phyloP scores from a whole-genome alignment of 1,284 basidiomycete genomes.

The Sporisorium exsertum region DNA sequence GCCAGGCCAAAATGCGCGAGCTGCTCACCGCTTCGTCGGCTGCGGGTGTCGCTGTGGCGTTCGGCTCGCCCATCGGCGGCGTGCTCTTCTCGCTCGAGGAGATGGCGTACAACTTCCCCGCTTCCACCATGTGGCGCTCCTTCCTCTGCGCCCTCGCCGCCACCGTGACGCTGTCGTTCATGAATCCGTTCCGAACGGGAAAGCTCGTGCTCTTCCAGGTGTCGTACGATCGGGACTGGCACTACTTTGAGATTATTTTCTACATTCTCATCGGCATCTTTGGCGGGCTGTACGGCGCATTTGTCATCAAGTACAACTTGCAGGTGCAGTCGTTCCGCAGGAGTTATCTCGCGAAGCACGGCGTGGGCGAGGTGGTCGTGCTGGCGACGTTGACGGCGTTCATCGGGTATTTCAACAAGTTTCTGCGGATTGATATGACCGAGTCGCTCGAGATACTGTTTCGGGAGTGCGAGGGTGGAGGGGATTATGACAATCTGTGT shows the following conservation, averaged over 20 bases:
- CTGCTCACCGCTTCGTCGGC: conserved; percentile 95
- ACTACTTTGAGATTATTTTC: conserved; percentile 97
- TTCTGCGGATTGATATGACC: conserved; percentile 97
- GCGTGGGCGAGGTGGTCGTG: conserved; percentile 86
- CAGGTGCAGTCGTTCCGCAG: conserved; percentile 93
- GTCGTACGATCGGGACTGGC: conserved; percentile 97
- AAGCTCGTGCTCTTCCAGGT: conserved; percentile 98
- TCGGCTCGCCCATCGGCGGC: conserved; percentile 96
- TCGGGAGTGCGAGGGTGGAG: conserved; percentile 93
- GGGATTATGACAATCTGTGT: conserved; percentile 91
- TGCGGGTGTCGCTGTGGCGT: conserved; percentile 95
- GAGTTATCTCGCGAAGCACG: conserved; percentile 85
- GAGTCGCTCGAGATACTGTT: conserved; percentile 96
- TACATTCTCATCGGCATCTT: conserved; percentile 95
- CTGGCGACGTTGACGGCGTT: conserved; percentile 89
- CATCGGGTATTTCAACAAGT: conserved; percentile 93
- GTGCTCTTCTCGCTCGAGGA: conserved; percentile 84
- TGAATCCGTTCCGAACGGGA: conserved; percentile 98
- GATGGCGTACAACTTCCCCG: conserved; percentile 93
- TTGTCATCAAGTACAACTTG: conserved; percentile 96
- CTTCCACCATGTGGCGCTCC: conserved; percentile 97
- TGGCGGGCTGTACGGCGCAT: conserved; percentile 95
- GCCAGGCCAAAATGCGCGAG: conserved; percentile 95
- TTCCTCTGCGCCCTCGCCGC: conserved; percentile 97
- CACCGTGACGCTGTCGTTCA: conserved; percentile 94